Percentiles rank a stretch among this genome's conserved stretches.
phyloP scores from a whole-genome alignment of 2,329 filamentous ascomycete species.

The Hypoxylon rubiginosum region DNA sequence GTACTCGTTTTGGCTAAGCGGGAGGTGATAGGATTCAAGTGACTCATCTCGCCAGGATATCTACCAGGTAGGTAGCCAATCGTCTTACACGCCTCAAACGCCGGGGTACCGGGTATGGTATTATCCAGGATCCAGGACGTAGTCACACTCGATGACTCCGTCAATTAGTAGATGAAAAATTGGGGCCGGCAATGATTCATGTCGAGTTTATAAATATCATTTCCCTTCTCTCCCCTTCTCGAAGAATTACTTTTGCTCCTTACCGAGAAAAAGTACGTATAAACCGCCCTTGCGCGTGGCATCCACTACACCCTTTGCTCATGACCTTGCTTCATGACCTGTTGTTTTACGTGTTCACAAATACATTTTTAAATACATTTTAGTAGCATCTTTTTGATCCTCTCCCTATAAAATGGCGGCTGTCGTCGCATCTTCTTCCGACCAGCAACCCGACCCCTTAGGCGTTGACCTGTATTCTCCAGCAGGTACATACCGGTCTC shows the following conservation, averaged over 20 bases:
- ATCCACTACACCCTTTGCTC: conserved; percentile 25
- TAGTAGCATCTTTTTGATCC: conserved; percentile 7
- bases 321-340: conserved; percentile 16
- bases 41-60: conserved; percentile 30
- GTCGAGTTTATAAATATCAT: conserved; percentile 32
- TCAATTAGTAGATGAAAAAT: conserved; percentile 5
- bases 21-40: conserved; percentile 28
- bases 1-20: conserved; percentile 21
- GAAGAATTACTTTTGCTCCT: conserved; percentile 19
- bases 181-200: conserved; percentile 31
- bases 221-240: conserved; percentile 27
- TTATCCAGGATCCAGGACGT: too few relatives aligned
- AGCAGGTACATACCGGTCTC: background rate
- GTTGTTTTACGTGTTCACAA: conserved; percentile 27
- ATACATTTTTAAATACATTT: conserved; percentile 1
- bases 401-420: conserved; percentile 27
- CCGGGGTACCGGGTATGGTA: conserved; percentile 19
- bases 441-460: conserved; percentile 13
- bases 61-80: too few relatives aligned
- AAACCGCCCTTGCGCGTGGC: conserved; percentile 35
- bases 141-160: conserved; percentile 31
- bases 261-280: conserved; percentile 28
- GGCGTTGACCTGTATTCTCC: conserved; percentile 5
- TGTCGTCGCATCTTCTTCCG: conserved; percentile 10
- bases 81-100: conserved; percentile 37